These are phyloP conservation scores for Globisporangium splendens DNA, from an alignment of 352 stramenopile genomes.

Conservation along the genomic window DNA sequence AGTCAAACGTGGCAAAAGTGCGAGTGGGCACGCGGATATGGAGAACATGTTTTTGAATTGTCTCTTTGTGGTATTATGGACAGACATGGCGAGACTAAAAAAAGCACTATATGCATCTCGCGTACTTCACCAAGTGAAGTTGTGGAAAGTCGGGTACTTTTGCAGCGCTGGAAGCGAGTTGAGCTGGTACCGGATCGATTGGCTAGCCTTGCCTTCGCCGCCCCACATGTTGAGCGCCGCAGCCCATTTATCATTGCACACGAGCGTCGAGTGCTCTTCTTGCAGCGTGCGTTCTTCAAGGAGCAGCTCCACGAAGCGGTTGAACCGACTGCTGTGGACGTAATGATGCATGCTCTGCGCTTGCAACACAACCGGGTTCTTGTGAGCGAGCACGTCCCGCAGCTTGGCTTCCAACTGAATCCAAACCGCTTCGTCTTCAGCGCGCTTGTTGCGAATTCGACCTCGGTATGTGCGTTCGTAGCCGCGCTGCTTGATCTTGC, in stretches of 20 bases:
- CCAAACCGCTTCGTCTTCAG: background rate
- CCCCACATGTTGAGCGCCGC: constrained; percentile 10
- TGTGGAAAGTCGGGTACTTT: background rate
- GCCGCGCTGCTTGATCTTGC: constrained; percentile 12
- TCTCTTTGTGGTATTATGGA: no score
- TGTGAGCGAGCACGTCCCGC: constrained; percentile 1
- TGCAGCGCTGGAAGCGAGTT: constrained; percentile 4
- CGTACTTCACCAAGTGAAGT: constrained; percentile 7
- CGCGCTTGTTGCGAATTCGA: constrained; percentile 5
- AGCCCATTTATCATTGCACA: background rate
- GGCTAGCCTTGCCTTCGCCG: constrained; percentile 1
- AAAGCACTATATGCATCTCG: no score
- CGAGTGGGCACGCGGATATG: no score
- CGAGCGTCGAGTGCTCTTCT: constrained; percentile 1
- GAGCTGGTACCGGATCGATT: constrained; percentile 13
- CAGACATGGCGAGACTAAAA: no score
- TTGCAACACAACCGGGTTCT: background rate
- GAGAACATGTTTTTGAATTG: no score
- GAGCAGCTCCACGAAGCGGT: constrained; percentile 1
- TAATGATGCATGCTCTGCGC: background rate
- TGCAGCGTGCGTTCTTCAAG: background rate
- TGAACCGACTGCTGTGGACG: background rate
- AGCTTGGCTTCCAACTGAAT: constrained; percentile 4
- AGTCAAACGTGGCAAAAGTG: no score
- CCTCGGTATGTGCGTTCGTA: constrained; percentile 14